A percentile compares a stretch with the other conserved stretches of the same genome.
These are phyloP conservation scores for Fraxinus quadrangulata DNA, from an alignment of 257 asterid species.

Conservation along the genomic window DNA sequence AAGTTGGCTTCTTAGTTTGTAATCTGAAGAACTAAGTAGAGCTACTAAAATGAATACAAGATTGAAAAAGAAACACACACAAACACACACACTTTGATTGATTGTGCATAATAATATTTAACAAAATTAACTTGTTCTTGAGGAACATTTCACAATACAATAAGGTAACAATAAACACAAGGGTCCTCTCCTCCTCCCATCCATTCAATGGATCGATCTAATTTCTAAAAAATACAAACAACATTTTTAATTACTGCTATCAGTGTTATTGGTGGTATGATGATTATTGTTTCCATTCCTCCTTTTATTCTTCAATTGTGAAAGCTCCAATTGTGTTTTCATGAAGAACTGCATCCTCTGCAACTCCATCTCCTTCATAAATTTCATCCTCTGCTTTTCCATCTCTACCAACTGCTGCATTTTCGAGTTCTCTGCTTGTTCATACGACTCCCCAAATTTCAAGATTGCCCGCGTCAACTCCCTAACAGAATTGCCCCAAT, in stretches of 20 bases:
- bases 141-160: no score
- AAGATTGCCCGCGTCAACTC: constrained; percentile 65
- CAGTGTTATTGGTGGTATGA: constrained; percentile 39
- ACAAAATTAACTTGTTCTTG: no score
- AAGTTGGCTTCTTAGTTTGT: no score
- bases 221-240: neutral
- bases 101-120: no score
- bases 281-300: constrained; percentile 39
- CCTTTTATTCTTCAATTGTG: constrained; percentile 52
- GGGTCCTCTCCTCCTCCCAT: no score
- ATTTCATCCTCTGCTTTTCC: constrained; percentile 95
- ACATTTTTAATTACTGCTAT: constrained; percentile 54
- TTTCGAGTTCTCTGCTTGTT: constrained; percentile 74
- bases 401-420: constrained; percentile 82
- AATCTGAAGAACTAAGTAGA: no score
- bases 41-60: no score
- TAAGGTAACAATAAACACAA: no score
- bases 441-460: constrained; percentile 81
- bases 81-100: no score
- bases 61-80: no score
- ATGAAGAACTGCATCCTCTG: constrained; percentile 88
- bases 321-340: constrained; percentile 79
- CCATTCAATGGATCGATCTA: no score
- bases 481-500: constrained; percentile 57
- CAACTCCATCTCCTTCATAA: constrained; percentile 82